Percentiles rank a stretch among this genome's conserved stretches.
Evolutionary conservation across 75 land plant genomes (phyloP).

Genomic region (Larix kaempferi): DNA sequence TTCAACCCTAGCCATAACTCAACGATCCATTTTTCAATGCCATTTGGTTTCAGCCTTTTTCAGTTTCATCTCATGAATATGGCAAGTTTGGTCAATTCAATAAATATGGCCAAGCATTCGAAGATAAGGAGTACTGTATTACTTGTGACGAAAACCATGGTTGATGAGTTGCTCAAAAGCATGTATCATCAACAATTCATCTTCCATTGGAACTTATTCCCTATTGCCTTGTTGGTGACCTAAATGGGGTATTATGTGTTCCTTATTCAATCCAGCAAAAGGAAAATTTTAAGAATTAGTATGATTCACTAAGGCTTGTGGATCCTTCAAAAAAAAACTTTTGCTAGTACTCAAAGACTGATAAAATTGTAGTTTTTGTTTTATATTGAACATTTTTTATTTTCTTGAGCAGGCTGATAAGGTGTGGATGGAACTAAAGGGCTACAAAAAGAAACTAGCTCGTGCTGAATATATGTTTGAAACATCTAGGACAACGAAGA

Average conservation of each 20-base stretch:
- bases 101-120: not conserved
- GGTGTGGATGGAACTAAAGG: constrained; percentile 58
- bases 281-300: too few relatives aligned
- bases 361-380: not conserved
- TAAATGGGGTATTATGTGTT: not conserved
- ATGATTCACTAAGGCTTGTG: too few relatives aligned
- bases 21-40: not conserved
- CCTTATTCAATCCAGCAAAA: not conserved
- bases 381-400: not conserved
- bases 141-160: not conserved
- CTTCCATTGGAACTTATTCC: not conserved
- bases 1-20: not conserved
- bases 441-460: constrained; percentile 63
- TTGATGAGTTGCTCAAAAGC: not conserved
- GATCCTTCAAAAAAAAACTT: too few relatives aligned
- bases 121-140: not conserved
- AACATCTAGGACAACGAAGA: constrained; percentile 39
- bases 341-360: not conserved
- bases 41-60: not conserved
- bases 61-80: not conserved
- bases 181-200: not conserved
- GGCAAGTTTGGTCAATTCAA: not conserved
- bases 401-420: constrained; percentile 46
- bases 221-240: not conserved
- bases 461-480: constrained; percentile 64